Base-by-base conservation (phyloP, 495 filamentous ascomycete genomes). In the Penicillium cosmopolitanum region DNA sequence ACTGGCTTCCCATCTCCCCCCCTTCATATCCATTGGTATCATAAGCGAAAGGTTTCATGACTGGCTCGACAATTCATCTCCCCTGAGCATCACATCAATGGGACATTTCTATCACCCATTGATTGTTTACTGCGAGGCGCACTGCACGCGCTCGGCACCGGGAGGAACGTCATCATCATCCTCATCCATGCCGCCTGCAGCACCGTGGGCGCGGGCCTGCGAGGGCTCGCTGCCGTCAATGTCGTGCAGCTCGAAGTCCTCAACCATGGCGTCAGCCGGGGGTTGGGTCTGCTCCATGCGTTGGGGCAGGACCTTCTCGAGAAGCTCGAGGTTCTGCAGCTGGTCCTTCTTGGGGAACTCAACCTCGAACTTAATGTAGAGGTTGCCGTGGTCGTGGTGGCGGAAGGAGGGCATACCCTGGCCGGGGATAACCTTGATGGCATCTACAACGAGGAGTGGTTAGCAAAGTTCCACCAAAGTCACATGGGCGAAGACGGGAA, bases 331-430 rank as follows among this genome's bases (percentile, higher is more conserved):
- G 70, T 81, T 78, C 64, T 77, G 65, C 50, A 84, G 77, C 48
- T 79, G 70, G 50, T 83, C 73, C 65, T 81, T 79, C 63, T 85
- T 73, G 58, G 95, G 95, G 85, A 99, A 97, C 77, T 96, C 96
- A 79, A 99, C 92, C 61, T 90, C 86, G 81, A 99, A 99, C 73
- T 96, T 92, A 70, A 98, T 90, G 78, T 95, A 99, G 60, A 99
- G 85, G 77, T 98, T 99, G 60, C 95, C 95, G 71, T 84, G 88
- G 77, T 97, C 91, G 77, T 99, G 96, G 74, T 98, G 96, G 59
- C 96, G 89, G 77, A 85, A 89, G 0, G 96, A 96, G 38, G 95
- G 95, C 95, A 99, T 99, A 78, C 95, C 95, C 76, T 99, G 96
- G 53, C 93, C 93, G 62, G 89, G 89, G 68, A 99, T 90, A 75